Evolutionary conservation across 2,329 filamentous ascomycete genomes (phyloP), one percentile per base, ranked within the genome.

Genomic region (Lizonia empirigonia): DNA sequence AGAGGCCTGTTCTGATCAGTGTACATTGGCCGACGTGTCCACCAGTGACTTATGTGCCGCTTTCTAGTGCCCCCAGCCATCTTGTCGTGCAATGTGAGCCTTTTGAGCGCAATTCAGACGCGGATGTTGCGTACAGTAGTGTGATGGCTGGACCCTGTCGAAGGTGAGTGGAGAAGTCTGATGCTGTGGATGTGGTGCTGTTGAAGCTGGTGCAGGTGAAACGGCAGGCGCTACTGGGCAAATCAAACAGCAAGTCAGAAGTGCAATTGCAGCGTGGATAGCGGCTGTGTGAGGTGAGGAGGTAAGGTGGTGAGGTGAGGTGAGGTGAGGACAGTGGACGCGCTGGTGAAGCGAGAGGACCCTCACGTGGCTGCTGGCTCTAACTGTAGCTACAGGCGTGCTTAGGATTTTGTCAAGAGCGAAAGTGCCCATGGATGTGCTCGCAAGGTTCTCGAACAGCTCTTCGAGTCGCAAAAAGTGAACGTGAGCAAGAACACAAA

Each of bases 11-110:
- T 8, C 8, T 26, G 20, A 22, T 48, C 23, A 41, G 36, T 12
- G 10, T 13, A 12, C n/a, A 13, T 1, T 27, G 7, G 3, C 6
- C 9, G 13, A 10, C 6, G 7, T 1, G 40, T 34, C 15, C 12
- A 2, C 10, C 4, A 2, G 32, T 34, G 8, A 27, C 38, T 33
- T 42, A 57, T 53, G 2, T 33, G 48, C 24, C 50, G 51, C 26
- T 57, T 60, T 18, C 40, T 59, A 1, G 24, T 20, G 12, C 16
- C 10, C 12, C 22, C 24, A 5, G 35, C 47, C 58, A 56, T 59
- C 10, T 32, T 29, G 24, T 35, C 3, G 23, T 3, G 12, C 7
- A 15, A 9, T 18, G 27, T 8, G 5, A 13, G 27, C 13, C 13
- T 7, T 8, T 8, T n/a, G 27, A n/a, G 7, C 7, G n/a, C 27